Evolutionary conservation across 192 early-diverging fungal species (phyloP).

Genomic region (Coemansia sp.): DNA sequence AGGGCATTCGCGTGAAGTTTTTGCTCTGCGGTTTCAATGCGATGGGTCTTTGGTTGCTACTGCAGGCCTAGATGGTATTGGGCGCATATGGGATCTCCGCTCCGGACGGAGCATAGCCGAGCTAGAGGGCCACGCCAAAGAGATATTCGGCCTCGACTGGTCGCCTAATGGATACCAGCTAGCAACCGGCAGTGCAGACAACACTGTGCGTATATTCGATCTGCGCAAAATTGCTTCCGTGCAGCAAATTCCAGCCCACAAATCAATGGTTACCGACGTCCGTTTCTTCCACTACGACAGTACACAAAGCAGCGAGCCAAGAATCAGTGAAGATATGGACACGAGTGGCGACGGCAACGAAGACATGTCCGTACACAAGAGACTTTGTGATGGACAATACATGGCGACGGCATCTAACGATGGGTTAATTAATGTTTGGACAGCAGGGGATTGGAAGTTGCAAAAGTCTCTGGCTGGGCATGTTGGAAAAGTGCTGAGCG

Average conservation of each 20-base stretch:
- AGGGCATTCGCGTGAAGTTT: slow-evolving; percentile 93
- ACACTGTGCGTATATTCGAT: slow-evolving; percentile 91
- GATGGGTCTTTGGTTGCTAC: slow-evolving; percentile 90
- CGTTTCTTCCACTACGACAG: slow-evolving; percentile 56
- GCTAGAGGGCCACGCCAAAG: slow-evolving; percentile 87
- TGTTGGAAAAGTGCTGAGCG: slow-evolving; percentile 84
- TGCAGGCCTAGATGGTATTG: slow-evolving; percentile 87
- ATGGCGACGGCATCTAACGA: slow-evolving; percentile 83
- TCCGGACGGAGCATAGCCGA: slow-evolving; percentile 86
- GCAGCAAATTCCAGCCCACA: slow-evolving; percentile 81
- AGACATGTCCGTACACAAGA: not conserved
- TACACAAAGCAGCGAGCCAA: not conserved
- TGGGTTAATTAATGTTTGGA: slow-evolving; percentile 89
- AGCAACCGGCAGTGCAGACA: slow-evolving; percentile 89
- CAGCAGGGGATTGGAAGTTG: slow-evolving; percentile 89
- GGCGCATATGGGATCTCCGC: slow-evolving; percentile 93
- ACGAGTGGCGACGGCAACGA: slow-evolving; percentile 17
- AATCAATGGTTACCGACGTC: slow-evolving; percentile 83
- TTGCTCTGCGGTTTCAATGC: slow-evolving; percentile 84
- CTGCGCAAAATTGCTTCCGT: slow-evolving; percentile 53
- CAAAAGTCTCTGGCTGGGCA: slow-evolving; percentile 84
- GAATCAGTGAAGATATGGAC: slow-evolving; percentile 17
- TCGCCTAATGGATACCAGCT: slow-evolving; percentile 90
- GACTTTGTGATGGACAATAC: slow-evolving; percentile 67
- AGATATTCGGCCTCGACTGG: slow-evolving; percentile 87